Evolutionary conservation across 108 stramenopile species (phyloP).

Genomic region (Stephanodiscus triporus): DNA sequence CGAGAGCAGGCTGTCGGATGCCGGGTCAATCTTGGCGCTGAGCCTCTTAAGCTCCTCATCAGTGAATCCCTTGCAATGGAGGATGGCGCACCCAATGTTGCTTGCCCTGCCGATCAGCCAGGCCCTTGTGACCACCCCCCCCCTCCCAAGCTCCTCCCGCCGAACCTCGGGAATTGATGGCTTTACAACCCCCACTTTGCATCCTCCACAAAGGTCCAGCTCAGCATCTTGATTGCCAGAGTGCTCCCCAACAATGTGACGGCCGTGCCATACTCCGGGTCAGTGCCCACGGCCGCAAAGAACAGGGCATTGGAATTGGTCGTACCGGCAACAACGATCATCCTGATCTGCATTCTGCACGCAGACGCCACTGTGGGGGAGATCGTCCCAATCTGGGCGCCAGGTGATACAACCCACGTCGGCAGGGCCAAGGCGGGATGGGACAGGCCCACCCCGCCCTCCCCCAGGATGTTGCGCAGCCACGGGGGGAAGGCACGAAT

Average conservation of each 20-base stretch:
- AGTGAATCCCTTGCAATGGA: conserved; percentile 75
- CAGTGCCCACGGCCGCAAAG: conserved; percentile 70
- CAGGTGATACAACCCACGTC: conserved; percentile 68
- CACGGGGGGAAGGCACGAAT: conserved; percentile 72
- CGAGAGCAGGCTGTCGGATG: conserved; percentile 55
- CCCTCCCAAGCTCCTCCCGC: conserved; percentile 18
- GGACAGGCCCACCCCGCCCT: conserved; percentile 50
- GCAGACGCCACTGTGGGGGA: conserved; percentile 52
- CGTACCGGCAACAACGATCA: conserved; percentile 87
- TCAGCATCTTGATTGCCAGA: conserved; percentile 87
- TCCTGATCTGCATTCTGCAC: conserved; percentile 59
- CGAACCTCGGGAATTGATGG: conserved; percentile 81
- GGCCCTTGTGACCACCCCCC: conserved; percentile 65
- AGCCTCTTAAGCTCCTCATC: conserved; percentile 72
- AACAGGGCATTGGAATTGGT: conserved; percentile 95
- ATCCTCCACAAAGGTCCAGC: conserved; percentile 81
- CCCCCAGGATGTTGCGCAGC: conserved; percentile 59
- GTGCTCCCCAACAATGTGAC: conserved; percentile 90
- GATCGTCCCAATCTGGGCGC: conserved; percentile 74
- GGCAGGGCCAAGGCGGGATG: conserved; percentile 56
- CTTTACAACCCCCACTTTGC: conserved; percentile 85
- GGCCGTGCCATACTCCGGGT: conserved; percentile 73
- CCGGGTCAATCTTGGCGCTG: conserved; percentile 76
- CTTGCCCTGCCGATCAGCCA: conserved; percentile 95
- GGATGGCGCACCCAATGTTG: conserved; percentile 89